Evolutionary conservation across 305 asterid genomes (phyloP).

Genomic region (Fraxinus greggii): DNA sequence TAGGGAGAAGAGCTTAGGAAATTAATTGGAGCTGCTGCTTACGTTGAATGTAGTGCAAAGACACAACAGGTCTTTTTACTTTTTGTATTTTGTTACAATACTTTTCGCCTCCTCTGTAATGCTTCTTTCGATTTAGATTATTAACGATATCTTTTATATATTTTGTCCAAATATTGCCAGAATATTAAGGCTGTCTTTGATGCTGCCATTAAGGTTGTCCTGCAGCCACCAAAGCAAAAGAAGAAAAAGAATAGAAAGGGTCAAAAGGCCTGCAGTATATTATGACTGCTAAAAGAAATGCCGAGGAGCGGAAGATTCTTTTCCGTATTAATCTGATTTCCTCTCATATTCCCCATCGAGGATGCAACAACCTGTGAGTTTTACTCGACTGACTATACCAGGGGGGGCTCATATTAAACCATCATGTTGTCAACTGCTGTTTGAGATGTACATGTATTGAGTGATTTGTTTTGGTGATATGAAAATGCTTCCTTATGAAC

Average conservation of each 20-base stretch:
- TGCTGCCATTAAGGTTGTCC: slow-evolving; percentile 66
- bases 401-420: no score
- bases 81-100: neutral
- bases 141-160: slow-evolving; percentile 1
- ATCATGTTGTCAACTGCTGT: slow-evolving; percentile 25
- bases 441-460: neutral
- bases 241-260: slow-evolving; percentile 61
- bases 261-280: slow-evolving; percentile 55
- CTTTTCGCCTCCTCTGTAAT: neutral
- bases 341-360: slow-evolving; percentile 18
- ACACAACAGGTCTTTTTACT: slow-evolving; percentile 44
- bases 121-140: neutral
- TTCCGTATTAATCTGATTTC: slow-evolving; percentile 16
- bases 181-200: slow-evolving; percentile 66
- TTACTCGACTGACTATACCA: slow-evolving; percentile 29
- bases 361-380: slow-evolving; percentile 24
- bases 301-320: neutral
- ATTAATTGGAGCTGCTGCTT: slow-evolving; percentile 51
- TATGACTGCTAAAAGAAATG: slow-evolving; percentile 35
- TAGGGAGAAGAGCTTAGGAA: slow-evolving; percentile 57
- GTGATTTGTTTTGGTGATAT: slow-evolving; percentile 23
- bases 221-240: slow-evolving; percentile 59
- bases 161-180: slow-evolving; percentile 35
- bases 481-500: neutral
- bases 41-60: slow-evolving; percentile 60